phyloP scores from a whole-genome alignment of 2,329 filamentous ascomycete species.

The Sporothrix sp. region DNA sequence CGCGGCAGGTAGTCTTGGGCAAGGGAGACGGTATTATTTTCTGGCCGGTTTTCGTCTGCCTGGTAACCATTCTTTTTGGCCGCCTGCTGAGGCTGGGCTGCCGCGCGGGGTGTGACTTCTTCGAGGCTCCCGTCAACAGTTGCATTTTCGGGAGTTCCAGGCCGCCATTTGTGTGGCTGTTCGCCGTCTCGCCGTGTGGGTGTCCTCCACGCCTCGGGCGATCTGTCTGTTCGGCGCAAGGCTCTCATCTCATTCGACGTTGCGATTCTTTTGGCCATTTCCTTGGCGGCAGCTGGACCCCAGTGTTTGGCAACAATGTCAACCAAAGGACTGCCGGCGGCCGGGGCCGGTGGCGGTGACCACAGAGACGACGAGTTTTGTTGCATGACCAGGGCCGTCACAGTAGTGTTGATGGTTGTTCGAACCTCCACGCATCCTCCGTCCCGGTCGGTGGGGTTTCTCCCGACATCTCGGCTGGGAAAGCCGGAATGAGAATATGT shows the following conservation, averaged over 20 bases:
- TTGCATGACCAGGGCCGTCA: slow-evolving; percentile 40
- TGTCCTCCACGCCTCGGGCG: neutral
- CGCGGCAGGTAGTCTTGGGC: neutral
- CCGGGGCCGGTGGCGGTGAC: slow-evolving; percentile 35
- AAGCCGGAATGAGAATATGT: slow-evolving; percentile 50
- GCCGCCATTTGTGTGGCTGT: neutral
- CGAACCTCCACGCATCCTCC: slow-evolving; percentile 30
- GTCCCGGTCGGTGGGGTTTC: slow-evolving; percentile 2
- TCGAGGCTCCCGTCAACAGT: slow-evolving; percentile 4
- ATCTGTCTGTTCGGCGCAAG: slow-evolving; percentile 6
- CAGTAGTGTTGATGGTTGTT: slow-evolving; percentile 44
- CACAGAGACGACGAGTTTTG: slow-evolving; percentile 40
- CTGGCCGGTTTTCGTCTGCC: neutral
- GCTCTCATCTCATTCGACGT: slow-evolving; percentile 6
- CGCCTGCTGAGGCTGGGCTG: neutral
- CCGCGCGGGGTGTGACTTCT: slow-evolving; percentile 14
- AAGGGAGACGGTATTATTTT: neutral
- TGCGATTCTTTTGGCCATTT: slow-evolving; percentile 29
- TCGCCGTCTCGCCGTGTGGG: neutral
- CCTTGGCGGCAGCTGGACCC: slow-evolving; percentile 35
- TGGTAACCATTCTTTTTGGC: neutral
- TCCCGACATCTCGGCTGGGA: slow-evolving; percentile 22
- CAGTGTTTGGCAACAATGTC: slow-evolving; percentile 39
- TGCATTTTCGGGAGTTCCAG: neutral
- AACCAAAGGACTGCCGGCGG: slow-evolving; percentile 30